Percentiles rank a stretch among this genome's conserved stretches.
phyloP scores from a whole-genome alignment of 371 early-diverging fungal genomes.

The Zopfochytrium polystomum region DNA sequence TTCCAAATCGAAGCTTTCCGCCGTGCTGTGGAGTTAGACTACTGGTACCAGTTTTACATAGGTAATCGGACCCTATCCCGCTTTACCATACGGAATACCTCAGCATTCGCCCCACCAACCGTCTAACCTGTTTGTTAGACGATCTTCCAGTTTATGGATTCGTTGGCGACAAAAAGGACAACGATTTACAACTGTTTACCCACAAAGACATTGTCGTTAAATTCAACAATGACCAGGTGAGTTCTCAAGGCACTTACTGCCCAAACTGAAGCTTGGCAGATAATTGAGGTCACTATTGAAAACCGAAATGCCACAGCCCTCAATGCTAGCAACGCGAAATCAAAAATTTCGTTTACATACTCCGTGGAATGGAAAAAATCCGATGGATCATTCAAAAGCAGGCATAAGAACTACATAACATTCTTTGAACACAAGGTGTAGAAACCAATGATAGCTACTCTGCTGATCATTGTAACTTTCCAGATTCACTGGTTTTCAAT shows the following conservation, averaged over 20 bases:
- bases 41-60: conserved; percentile 72
- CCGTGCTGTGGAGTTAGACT: conserved; percentile 63
- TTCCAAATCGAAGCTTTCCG: conserved; percentile 55
- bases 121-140: conserved; percentile 6
- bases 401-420: conserved; percentile 66
- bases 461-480: no score
- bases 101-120: not conserved
- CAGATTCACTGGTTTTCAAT: conserved; percentile 87
- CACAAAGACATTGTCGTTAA: conserved; percentile 60
- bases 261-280: no score
- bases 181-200: conserved; percentile 61
- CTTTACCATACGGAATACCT: no score
- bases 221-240: conserved; percentile 58
- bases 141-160: conserved; percentile 32
- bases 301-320: no score
- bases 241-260: no score
- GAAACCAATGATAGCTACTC: no score
- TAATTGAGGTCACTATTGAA: no score
- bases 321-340: no score
- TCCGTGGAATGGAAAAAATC: conserved; percentile 66
- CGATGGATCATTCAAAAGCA: conserved; percentile 52
- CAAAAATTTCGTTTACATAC: conserved; percentile 66
- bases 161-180: conserved; percentile 27
- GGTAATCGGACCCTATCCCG: conserved; percentile 29
- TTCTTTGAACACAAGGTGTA: conserved; percentile 75